Conservation (phyloP, 345 rosid species). For the Brassica incana region DNA sequence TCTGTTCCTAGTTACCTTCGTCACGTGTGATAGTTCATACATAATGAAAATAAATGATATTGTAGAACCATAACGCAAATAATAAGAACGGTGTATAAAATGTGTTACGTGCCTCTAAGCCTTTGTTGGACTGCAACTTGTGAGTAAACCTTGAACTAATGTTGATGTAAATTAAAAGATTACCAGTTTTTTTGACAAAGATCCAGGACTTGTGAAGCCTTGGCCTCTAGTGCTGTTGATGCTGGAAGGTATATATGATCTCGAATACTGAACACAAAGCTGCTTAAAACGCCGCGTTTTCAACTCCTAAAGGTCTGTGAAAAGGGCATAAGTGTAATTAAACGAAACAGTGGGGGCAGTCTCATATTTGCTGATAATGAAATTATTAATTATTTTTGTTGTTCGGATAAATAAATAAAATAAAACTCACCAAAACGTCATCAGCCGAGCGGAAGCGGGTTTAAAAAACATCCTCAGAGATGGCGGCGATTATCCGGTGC, state of each 20-base stretch:
- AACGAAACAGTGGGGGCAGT: not conserved
- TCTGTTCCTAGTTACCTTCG: not conserved
- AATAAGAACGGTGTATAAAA: not conserved
- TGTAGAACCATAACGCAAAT: too few species aligned
- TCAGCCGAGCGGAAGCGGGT: not conserved
- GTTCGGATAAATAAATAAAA: not conserved
- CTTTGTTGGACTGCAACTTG: not conserved
- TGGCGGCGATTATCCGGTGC: conserved; percentile 61
- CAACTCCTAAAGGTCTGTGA: not conserved
- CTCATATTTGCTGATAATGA: not conserved
- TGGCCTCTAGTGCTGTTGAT: too few species aligned
- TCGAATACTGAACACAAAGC: too few species aligned
- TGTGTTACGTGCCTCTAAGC: not conserved
- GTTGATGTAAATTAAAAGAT: too few species aligned
- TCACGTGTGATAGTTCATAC: not conserved
- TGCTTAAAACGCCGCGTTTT: conserved; percentile 24
- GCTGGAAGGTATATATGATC: too few species aligned
- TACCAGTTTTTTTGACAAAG: too few species aligned
- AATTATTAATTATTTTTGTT: not conserved
- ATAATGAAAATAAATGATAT: not conserved
- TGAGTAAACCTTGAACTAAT: too few species aligned
- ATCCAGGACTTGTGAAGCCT: too few species aligned
- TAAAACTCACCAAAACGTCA: not conserved
- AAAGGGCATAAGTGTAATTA: conserved; percentile 28
- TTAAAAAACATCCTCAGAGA: conserved; percentile 37